Evolutionary conservation across 106 monocot genomes (phyloP).

Genomic region (Allium cepa): DNA sequence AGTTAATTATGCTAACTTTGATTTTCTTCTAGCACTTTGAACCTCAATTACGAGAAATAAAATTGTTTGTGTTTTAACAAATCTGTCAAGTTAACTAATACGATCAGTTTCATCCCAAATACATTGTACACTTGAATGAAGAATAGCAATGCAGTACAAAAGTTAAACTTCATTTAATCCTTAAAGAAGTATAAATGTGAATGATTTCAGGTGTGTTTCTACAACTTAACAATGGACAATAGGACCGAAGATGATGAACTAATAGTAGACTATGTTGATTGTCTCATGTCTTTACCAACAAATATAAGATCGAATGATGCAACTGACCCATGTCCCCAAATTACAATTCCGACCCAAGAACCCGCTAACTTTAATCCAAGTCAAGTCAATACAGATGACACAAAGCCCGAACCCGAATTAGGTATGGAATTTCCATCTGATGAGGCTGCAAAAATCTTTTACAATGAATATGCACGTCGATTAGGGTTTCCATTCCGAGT

Average conservation of each 20-base stretch:
- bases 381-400: conserved; percentile 17
- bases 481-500: conserved; percentile 92
- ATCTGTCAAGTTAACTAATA: not conserved
- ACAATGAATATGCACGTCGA: conserved; percentile 88
- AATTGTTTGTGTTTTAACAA: no score
- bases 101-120: not conserved
- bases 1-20: not conserved
- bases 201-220: conserved; percentile 6
- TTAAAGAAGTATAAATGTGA: not conserved
- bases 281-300: conserved; percentile 80
- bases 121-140: not conserved
- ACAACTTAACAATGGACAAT: conserved; percentile 42
- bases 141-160: not conserved
- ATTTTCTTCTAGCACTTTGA: no score
- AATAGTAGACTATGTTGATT: conserved; percentile 82
- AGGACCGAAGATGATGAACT: conserved; percentile 64
- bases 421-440: conserved; percentile 93
- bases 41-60: no score
- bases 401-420: conserved; percentile 48
- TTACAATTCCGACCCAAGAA: conserved; percentile 11
- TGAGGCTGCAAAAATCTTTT: conserved; percentile 88
- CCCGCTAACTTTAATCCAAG: conserved; percentile 14
- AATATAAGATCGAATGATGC: conserved; percentile 37
- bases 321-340: conserved; percentile 15
- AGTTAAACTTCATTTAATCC: not conserved